Conservation (phyloP, 306 rosid species). For the Inga laurina region DNA sequence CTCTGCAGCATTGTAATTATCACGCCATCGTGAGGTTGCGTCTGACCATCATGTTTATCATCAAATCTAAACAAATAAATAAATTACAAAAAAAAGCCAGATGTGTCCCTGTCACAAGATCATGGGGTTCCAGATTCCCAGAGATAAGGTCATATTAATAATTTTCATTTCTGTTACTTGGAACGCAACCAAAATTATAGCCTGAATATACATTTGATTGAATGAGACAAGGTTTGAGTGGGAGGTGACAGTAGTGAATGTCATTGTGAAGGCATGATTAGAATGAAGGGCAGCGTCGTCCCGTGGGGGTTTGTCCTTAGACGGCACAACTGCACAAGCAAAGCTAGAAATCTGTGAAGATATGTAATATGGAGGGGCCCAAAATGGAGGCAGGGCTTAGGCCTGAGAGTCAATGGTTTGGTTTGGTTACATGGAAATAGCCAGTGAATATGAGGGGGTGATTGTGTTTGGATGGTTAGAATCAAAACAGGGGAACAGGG, state of each 20-base stretch:
- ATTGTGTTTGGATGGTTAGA: background rate
- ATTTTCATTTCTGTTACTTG: conserved; percentile 16
- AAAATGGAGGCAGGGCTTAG: background rate
- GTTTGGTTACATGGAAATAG: background rate
- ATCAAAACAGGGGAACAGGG: background rate
- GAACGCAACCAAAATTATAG: conserved; percentile 27
- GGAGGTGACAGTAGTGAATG: conserved; percentile 33
- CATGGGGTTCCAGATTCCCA: conserved; percentile 30
- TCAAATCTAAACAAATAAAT: background rate
- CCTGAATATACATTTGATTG: conserved; percentile 8
- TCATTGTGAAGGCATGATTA: conserved; percentile 49
- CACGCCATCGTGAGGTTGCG: no score
- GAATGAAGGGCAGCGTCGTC: conserved; percentile 33
- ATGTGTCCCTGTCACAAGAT: conserved; percentile 33
- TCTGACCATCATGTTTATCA: background rate
- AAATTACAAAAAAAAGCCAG: background rate
- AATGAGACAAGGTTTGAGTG: background rate
- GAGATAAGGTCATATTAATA: conserved; percentile 28
- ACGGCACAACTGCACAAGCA: conserved; percentile 1
- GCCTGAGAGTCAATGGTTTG: no score
- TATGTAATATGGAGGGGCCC: no score
- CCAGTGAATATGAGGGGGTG: background rate
- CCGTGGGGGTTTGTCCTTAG: background rate
- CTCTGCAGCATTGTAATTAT: background rate
- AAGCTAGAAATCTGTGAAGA: background rate